phyloP scores from a whole-genome alignment of 1,284 basidiomycete genomes.

The Cryptococcus wingfieldii region DNA sequence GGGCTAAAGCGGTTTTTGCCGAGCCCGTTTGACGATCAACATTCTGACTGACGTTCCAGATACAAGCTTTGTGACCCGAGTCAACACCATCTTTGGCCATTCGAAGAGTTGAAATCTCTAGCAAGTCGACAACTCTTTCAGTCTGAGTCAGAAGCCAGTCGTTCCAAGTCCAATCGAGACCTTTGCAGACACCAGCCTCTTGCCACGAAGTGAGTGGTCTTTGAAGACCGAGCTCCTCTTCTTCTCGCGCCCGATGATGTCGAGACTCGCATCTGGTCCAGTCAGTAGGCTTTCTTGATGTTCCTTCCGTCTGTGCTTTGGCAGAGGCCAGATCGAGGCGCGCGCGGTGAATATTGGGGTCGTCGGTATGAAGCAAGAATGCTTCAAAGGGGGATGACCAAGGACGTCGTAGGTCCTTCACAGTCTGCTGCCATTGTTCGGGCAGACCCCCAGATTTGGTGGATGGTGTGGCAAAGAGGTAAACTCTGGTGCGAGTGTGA shows the following conservation, averaged over 20 bases:
- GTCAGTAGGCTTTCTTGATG: slow-evolving; percentile 56
- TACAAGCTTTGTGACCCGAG: slow-evolving; percentile 82
- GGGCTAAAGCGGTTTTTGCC: slow-evolving; percentile 74
- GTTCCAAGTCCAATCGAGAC: slow-evolving; percentile 88
- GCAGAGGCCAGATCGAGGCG: slow-evolving; percentile 70
- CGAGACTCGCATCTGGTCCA: slow-evolving; percentile 91
- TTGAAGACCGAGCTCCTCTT: slow-evolving; percentile 75
- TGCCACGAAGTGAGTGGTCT: slow-evolving; percentile 90
- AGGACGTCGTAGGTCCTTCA: slow-evolving; percentile 69
- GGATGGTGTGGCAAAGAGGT: slow-evolving; percentile 62
- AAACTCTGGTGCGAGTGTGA: slow-evolving; percentile 85
- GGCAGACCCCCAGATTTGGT: slow-evolving; percentile 56
- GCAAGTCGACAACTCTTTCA: slow-evolving; percentile 87
- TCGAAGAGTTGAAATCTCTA: slow-evolving; percentile 84
- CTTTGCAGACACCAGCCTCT: slow-evolving; percentile 81
- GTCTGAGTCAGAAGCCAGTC: slow-evolving; percentile 90
- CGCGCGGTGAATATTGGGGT: slow-evolving; percentile 83
- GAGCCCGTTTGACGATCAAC: slow-evolving; percentile 84
- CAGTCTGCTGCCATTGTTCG: slow-evolving; percentile 64
- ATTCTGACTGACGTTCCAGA: slow-evolving; percentile 98
- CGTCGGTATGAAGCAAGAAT: slow-evolving; percentile 84
- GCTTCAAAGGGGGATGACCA: slow-evolving; percentile 86
- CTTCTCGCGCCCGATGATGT: slow-evolving; percentile 79
- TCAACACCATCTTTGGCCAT: slow-evolving; percentile 75
- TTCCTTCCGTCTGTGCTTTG: slow-evolving; percentile 51